Base-by-base conservation (phyloP, 306 rosid species). In the Gastrolobium bilobum region DNA sequence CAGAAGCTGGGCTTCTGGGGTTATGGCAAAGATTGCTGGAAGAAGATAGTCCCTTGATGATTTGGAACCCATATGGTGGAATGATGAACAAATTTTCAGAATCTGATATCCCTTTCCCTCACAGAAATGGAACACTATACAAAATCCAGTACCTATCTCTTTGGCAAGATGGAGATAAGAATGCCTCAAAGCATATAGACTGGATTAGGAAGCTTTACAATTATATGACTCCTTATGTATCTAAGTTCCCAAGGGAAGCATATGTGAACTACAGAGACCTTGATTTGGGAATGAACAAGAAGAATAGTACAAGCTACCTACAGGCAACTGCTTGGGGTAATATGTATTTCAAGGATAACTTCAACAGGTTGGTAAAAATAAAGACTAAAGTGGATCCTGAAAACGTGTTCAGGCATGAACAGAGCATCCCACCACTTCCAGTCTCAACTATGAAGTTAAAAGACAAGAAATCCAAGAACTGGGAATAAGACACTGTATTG, bases 221-320 rank as follows among this genome's bases (percentile, higher is more conserved):
- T 14, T 94, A 88, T 83, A 89, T 92, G 97, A 51, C 87, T 9
- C 90, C 97, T 13, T 89, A 88, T 61, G 99, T 84, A 0, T 87
- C 97, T 0, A 88, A 43, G 83, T 81, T 81, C 47, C 99, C 99
- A 9, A 92, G 99, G 81, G 81, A 83, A 44, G 91, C 99, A 3
- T 94, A 91, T 38, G 92, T 92, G 84, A 94, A 94, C 46, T 94
- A 94, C 29, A 91, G 90, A 44, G 99, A 94, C 77, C 91, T 94
- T 14, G 97, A 92, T 81, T 42, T 94, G 87, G 99, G 99, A 60
- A 79, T 89, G 50, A 94, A 92, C 87, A 80, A 84, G 77, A 87
- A 86, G 64, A 84, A 78, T 3, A 61, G 87, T 20, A 82, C 90
- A 4, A 84, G 77, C 53, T 86, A 57, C 15, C 59, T 76, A 9